Conservation (phyloP, 352 stramenopile species). For the Phytophthora sojae region DNA sequence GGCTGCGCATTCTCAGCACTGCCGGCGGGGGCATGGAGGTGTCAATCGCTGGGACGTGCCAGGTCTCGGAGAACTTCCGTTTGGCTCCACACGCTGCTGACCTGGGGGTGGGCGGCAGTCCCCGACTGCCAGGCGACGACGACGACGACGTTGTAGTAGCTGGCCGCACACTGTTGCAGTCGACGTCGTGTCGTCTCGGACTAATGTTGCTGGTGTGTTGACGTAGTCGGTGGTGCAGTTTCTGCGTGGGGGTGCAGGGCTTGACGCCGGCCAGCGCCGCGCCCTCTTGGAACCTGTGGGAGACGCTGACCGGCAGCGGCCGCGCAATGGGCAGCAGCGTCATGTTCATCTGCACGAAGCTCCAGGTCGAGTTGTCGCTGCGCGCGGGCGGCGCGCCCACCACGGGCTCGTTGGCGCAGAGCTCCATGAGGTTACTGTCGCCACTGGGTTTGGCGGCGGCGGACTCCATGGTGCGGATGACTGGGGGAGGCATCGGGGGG, state of each 20-base stretch:
- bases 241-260: constrained; percentile 72
- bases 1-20: constrained; percentile 39
- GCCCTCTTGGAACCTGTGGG: constrained; percentile 55
- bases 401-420: constrained; percentile 23
- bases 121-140: constrained; percentile 4
- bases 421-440: constrained; percentile 28
- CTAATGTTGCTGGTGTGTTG: constrained; percentile 72
- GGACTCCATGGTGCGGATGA: constrained; percentile 19
- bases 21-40: constrained; percentile 25
- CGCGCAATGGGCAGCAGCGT: constrained; percentile 78
- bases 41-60: constrained; percentile 36
- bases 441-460: not conserved
- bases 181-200: constrained; percentile 58
- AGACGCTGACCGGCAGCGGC: constrained; percentile 62
- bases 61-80: constrained; percentile 37
- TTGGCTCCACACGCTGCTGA: constrained; percentile 26
- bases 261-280: constrained; percentile 43
- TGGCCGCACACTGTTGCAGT: constrained; percentile 27
- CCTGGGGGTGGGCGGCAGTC: constrained; percentile 33
- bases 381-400: constrained; percentile 7
- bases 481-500: constrained; percentile 8
- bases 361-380: constrained; percentile 58
- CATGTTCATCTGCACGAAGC: constrained; percentile 91
- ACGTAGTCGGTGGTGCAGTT: constrained; percentile 60
- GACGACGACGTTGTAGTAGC: constrained; percentile 9